Conservation (phyloP, 768 basidiomycete genomes). For the Lepiota brunneoincarnata region DNA sequence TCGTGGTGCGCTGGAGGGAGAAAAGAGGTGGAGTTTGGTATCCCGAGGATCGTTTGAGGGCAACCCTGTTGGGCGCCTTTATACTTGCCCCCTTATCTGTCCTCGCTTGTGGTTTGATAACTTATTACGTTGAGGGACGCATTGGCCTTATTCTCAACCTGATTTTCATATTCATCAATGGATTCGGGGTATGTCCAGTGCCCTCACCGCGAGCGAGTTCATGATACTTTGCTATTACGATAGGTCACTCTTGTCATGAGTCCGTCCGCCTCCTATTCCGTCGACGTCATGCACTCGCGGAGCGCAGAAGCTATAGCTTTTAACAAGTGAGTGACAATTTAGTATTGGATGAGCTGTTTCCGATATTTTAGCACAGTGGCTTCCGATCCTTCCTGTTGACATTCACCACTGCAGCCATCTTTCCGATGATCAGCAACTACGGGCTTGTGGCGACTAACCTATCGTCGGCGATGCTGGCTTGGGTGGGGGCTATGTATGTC, state of each 20-base stretch:
- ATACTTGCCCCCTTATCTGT: slow-evolving; percentile 54
- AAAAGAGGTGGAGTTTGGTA: slow-evolving; percentile 54
- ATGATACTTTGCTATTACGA: neutral
- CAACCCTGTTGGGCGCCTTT: slow-evolving; percentile 41
- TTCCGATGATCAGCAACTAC: slow-evolving; percentile 51
- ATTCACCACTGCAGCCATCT: slow-evolving; percentile 37
- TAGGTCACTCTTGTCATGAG: slow-evolving; percentile 58
- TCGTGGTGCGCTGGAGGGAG: slow-evolving; percentile 48
- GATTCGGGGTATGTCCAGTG: slow-evolving; percentile 51
- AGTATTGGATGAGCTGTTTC: neutral
- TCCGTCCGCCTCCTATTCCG: slow-evolving; percentile 52
- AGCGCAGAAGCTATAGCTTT: slow-evolving; percentile 66
- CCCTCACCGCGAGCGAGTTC: neutral
- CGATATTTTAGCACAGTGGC: slow-evolving; percentile 31
- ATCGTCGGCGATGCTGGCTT: slow-evolving; percentile 40
- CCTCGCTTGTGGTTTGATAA: slow-evolving; percentile 51
- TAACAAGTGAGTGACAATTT: slow-evolving; percentile 34
- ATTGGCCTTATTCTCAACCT: slow-evolving; percentile 49
- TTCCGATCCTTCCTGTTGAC: slow-evolving; percentile 44
- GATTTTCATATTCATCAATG: slow-evolving; percentile 58
- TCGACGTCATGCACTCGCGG: slow-evolving; percentile 58
- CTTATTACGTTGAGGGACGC: slow-evolving; percentile 44
- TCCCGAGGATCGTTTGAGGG: slow-evolving; percentile 67
- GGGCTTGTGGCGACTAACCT: slow-evolving; percentile 51
- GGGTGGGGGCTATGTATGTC: slow-evolving; percentile 53